Conservation (phyloP, 768 basidiomycete species). For the Scleroderma citrinum region DNA sequence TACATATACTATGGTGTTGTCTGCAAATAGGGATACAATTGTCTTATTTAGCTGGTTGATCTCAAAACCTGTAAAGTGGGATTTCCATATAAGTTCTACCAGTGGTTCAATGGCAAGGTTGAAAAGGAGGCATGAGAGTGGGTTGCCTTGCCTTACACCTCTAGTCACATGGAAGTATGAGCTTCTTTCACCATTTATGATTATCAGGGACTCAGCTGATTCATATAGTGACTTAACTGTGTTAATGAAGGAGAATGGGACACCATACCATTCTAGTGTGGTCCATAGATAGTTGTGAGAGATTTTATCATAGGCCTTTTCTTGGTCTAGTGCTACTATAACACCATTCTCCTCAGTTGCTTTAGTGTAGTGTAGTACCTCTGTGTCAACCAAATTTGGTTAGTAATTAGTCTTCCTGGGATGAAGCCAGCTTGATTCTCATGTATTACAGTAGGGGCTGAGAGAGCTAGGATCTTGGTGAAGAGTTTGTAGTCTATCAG, state of each 20-base stretch:
- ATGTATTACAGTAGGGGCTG: slow-evolving; percentile 21
- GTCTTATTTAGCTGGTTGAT: slow-evolving; percentile 9
- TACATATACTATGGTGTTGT: slow-evolving; percentile 23
- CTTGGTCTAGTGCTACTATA: slow-evolving; percentile 35
- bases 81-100: slow-evolving; percentile 12
- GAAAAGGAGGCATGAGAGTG: slow-evolving; percentile 29
- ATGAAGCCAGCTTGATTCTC: slow-evolving; percentile 38
- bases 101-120: slow-evolving; percentile 29
- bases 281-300: slow-evolving; percentile 28
- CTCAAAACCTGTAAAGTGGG: slow-evolving; percentile 9
- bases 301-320: slow-evolving; percentile 36
- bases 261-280: slow-evolving; percentile 13
- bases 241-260: slow-evolving; percentile 26
- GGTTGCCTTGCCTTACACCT: slow-evolving; percentile 34
- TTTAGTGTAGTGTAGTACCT: slow-evolving; percentile 22
- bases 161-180: background rate
- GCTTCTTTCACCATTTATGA: slow-evolving; percentile 24
- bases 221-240: slow-evolving; percentile 26
- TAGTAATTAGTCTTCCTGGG: slow-evolving; percentile 21
- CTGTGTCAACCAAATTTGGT: slow-evolving; percentile 28
- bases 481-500: slow-evolving; percentile 30
- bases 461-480: slow-evolving; percentile 17
- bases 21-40: slow-evolving; percentile 19
- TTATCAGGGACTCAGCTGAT: slow-evolving; percentile 23
- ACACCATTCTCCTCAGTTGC: slow-evolving; percentile 17